Evolutionary conservation across 2,329 filamentous ascomycete species (phyloP), one percentile per base, ranked within the genome.

Genomic region (Diaporthe sp.): DNA sequence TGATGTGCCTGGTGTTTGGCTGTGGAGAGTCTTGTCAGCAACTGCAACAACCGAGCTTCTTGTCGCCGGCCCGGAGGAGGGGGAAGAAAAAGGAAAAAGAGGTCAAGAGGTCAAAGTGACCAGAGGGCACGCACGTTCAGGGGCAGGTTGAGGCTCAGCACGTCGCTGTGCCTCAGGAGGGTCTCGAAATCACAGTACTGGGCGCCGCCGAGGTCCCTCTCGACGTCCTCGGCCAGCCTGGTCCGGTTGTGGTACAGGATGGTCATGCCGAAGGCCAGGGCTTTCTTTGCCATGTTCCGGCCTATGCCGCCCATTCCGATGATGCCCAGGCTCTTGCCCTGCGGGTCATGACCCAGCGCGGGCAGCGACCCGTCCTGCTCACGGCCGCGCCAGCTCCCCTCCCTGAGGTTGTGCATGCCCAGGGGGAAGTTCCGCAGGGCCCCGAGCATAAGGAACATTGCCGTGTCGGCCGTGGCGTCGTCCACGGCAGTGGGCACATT

Each of bases 251-350:
- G 87, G 80, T 97, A 97, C 66, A 92, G 88, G 17, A 94, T 87
- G 57, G 83, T 88, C 93, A 97, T 95, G 15, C 92, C 93, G 80
- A 97, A 96, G 0, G 88, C 93, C 71, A 90, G 87, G 4, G 92
- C 93, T 83, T 95, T 95, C 81, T 86, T 89, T 81, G 93, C 94
- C 78, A 97, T 83, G 80, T 95, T 95, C 47, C 92, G 87, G 0
- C 95, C 95, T 76, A 97, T 97, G 3, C 95, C 94, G 28, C 95
- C 95, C 94, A 97, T 96, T 9, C 95, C 95, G 54, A 97, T 82
- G 75, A 97, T 95, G 0, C 95, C 95, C 7, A 97, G 87, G 1
- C 92, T 86, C 83, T 96, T 97, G 47, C 93, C 94, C 82, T 94
- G 88, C 1, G 94, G 94, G 80, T 97, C 94, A 80, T 94, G 93